Evolutionary conservation across 192 early-diverging fungal genomes (phyloP).

Genomic region (Coemansia nantahalensis): DNA sequence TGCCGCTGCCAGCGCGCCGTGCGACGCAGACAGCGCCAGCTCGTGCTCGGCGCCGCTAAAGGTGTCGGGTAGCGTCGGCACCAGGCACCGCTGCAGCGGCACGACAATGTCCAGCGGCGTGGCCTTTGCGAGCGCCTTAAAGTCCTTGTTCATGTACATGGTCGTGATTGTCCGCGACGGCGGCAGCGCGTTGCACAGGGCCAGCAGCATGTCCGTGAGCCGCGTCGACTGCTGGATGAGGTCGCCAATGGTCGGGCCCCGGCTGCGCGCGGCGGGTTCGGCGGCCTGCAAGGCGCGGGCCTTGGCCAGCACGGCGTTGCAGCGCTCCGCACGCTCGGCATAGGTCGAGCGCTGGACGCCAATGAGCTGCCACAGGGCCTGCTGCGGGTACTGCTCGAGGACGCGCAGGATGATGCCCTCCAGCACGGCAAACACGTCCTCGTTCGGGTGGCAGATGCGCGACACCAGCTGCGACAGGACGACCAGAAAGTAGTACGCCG

Average conservation of each 20-base stretch:
- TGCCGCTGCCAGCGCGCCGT: background rate
- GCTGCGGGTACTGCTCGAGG: constrained; percentile 72
- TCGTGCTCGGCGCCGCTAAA: constrained; percentile 29
- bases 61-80: constrained; percentile 64
- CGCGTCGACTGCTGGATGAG: constrained; percentile 58
- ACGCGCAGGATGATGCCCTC: constrained; percentile 70
- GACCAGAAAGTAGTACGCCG: constrained; percentile 70
- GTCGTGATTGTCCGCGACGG: constrained; percentile 53
- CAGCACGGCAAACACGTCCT: constrained; percentile 62
- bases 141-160: constrained; percentile 67
- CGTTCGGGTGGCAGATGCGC: constrained; percentile 73
- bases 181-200: constrained; percentile 70
- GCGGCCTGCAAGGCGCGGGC: constrained; percentile 30
- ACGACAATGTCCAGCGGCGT: constrained; percentile 65
- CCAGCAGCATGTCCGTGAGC: constrained; percentile 73
- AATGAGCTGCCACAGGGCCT: constrained; percentile 85
- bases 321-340: constrained; percentile 58
- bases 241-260: constrained; percentile 22
- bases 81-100: constrained; percentile 74
- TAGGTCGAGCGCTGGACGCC: constrained; percentile 69
- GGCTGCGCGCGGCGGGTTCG: constrained; percentile 1
- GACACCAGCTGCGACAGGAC: constrained; percentile 87
- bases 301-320: constrained; percentile 66
- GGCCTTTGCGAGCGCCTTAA: constrained; percentile 54
- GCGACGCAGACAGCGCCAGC: constrained; percentile 18